phyloP scores from a whole-genome alignment of 805 yeast species.

The Priceomyces melissophilus region DNA sequence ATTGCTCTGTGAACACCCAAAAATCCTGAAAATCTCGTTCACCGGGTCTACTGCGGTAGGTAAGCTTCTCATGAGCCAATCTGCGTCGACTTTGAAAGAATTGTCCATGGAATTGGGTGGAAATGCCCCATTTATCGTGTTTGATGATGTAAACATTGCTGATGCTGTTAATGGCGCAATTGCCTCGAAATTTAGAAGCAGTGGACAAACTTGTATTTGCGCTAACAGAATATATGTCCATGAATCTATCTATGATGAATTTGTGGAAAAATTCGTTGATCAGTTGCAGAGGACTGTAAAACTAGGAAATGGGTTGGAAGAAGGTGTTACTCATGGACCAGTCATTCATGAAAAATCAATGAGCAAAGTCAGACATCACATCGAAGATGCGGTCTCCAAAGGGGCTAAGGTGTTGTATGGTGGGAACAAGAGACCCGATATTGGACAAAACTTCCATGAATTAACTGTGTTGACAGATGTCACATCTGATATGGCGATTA shows the following conservation, averaged over 20 bases:
- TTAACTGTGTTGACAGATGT: slow-evolving; percentile 67
- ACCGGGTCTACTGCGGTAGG: slow-evolving; percentile 67
- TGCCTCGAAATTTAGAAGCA: slow-evolving; percentile 55
- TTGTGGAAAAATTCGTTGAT: slow-evolving; percentile 41
- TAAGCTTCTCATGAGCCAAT: slow-evolving; percentile 54
- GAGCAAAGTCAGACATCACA: slow-evolving; percentile 57
- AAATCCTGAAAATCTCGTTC: slow-evolving; percentile 54
- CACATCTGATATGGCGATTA: slow-evolving; percentile 52
- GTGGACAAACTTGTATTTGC: slow-evolving; percentile 68
- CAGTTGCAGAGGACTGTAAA: slow-evolving; percentile 33
- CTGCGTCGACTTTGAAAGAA: slow-evolving; percentile 56
- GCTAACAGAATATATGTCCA: slow-evolving; percentile 61
- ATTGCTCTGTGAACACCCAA: slow-evolving; percentile 43
- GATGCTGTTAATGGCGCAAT: slow-evolving; percentile 50
- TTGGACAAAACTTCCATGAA: slow-evolving; percentile 64
- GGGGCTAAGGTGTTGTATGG: slow-evolving; percentile 67
- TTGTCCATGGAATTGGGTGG: slow-evolving; percentile 66
- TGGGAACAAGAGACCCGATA: slow-evolving; percentile 49
- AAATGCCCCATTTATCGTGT: slow-evolving; percentile 62
- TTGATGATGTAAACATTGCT: slow-evolving; percentile 58
- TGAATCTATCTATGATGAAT: slow-evolving; percentile 46
- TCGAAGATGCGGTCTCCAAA: slow-evolving; percentile 60
- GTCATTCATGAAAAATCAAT: slow-evolving; percentile 62
- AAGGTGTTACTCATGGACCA: slow-evolving; percentile 71
- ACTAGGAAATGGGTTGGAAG: slow-evolving; percentile 62